phyloP scores from a whole-genome alignment of 352 stramenopile species.

The Discostella stelligera region DNA sequence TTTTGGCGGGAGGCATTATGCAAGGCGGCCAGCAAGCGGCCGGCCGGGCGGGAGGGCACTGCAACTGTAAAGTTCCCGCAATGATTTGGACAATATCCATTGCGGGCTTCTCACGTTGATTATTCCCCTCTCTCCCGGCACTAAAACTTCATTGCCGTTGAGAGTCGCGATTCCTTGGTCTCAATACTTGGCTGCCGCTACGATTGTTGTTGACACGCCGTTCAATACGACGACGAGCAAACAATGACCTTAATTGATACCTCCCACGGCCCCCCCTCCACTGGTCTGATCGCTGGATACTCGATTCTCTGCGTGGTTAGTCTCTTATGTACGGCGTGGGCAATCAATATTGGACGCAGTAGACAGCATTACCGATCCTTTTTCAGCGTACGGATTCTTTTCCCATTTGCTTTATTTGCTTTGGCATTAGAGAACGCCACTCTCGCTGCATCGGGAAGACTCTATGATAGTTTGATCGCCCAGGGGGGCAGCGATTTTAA shows the following conservation, averaged over 20 bases:
- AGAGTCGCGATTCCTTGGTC: no score
- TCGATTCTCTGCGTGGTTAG: slow-evolving; percentile 38
- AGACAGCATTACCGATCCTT: slow-evolving; percentile 43
- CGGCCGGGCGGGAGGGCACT: no score
- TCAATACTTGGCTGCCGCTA: no score
- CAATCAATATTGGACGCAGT: slow-evolving; percentile 30
- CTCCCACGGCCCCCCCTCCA: slow-evolving; percentile 9
- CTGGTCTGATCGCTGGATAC: slow-evolving; percentile 47
- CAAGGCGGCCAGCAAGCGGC: no score
- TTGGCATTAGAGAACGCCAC: slow-evolving; percentile 44
- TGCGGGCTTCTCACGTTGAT: no score
- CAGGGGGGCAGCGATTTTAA: slow-evolving; percentile 10
- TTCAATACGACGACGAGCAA: background rate
- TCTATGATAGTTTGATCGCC: slow-evolving; percentile 30
- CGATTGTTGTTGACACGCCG: no score
- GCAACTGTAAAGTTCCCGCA: no score
- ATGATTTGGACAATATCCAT: no score
- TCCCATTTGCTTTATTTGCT: slow-evolving; percentile 43
- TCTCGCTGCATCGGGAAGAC: slow-evolving; percentile 20
- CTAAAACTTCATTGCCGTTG: no score
- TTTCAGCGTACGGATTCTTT: slow-evolving; percentile 48
- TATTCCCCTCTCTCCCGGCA: no score
- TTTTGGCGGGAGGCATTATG: no score
- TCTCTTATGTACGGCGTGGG: slow-evolving; percentile 23
- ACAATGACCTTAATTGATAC: slow-evolving; percentile 55